Evolutionary conservation across 495 filamentous ascomycete genomes (phyloP).

Genomic region (Trichoderma parareesei): DNA sequence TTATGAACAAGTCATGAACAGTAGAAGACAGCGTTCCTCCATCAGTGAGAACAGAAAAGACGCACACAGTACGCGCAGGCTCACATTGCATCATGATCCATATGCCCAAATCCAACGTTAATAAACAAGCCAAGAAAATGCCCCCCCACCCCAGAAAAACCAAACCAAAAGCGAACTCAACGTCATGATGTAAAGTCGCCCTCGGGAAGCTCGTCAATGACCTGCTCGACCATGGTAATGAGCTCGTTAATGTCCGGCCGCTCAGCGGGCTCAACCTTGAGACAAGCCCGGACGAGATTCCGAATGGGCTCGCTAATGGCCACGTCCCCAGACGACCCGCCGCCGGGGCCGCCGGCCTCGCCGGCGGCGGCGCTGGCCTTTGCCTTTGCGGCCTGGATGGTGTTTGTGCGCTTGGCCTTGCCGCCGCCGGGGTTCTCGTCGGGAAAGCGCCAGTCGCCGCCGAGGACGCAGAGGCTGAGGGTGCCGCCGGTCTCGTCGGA

Average conservation of each 20-base stretch:
- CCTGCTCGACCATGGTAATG: constrained; percentile 68
- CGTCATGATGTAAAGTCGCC: constrained; percentile 30
- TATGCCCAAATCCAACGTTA: not conserved
- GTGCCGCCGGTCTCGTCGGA: constrained; percentile 93
- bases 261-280: constrained; percentile 87
- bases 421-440: constrained; percentile 56
- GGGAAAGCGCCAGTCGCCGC: constrained; percentile 90
- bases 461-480: constrained; percentile 81
- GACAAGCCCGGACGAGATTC: constrained; percentile 77
- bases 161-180: not conserved
- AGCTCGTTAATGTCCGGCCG: constrained; percentile 86
- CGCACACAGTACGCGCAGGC: not conserved
- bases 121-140: not conserved
- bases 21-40: not conserved
- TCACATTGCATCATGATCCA: not conserved
- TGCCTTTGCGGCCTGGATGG: constrained; percentile 41
- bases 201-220: constrained; percentile 65
- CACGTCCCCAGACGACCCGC: constrained; percentile 18
- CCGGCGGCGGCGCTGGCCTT: constrained; percentile 29
- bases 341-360: constrained; percentile 12
- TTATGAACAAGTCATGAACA: not conserved
- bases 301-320: constrained; percentile 68
- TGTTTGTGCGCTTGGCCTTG: constrained; percentile 30
- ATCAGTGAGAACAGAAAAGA: not conserved
- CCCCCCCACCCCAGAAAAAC: not conserved